These are phyloP conservation scores for Helicocarpus griseus DNA, from an alignment of 2,329 filamentous ascomycete genomes.

Conservation along the genomic window DNA sequence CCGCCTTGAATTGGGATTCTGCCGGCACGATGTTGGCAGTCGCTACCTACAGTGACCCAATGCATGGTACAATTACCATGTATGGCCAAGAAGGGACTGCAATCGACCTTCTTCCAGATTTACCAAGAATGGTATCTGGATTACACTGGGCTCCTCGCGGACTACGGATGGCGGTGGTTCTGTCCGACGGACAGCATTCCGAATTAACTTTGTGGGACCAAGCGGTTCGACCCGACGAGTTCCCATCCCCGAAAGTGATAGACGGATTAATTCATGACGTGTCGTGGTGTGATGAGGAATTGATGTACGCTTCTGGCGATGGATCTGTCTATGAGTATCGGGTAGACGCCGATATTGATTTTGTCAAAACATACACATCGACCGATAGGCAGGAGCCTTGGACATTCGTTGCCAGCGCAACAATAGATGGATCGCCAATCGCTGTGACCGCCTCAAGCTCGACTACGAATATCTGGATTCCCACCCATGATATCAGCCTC, in stretches of 20 bases:
- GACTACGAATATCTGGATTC: slow-evolving; percentile 34
- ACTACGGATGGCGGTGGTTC: slow-evolving; percentile 32
- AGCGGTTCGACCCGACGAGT: slow-evolving; percentile 26
- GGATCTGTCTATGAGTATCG: slow-evolving; percentile 32
- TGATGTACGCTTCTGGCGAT: slow-evolving; percentile 32
- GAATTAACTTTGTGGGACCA: slow-evolving; percentile 38
- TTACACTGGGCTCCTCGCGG: slow-evolving; percentile 33
- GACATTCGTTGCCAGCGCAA: slow-evolving; percentile 29
- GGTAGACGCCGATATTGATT: slow-evolving; percentile 28
- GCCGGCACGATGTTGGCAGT: slow-evolving; percentile 36
- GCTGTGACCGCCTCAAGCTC: slow-evolving; percentile 31
- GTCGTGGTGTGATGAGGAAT: slow-evolving; percentile 29
- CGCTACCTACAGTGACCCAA: slow-evolving; percentile 33
- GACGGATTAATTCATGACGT: slow-evolving; percentile 34
- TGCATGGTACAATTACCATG: slow-evolving; percentile 34
- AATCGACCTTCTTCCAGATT: slow-evolving; percentile 36
- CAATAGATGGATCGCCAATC: slow-evolving; percentile 20
- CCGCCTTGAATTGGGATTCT: slow-evolving; percentile 38
- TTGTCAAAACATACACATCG: slow-evolving; percentile 26
- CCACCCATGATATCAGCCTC: slow-evolving; percentile 33
- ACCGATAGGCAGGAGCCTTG: slow-evolving; percentile 25
- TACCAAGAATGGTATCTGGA: slow-evolving; percentile 34
- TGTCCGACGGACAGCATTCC: slow-evolving; percentile 32
- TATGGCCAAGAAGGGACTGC: slow-evolving; percentile 35
- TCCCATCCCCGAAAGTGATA: slow-evolving; percentile 26